Evolutionary conservation across 164 flowering plant species (phyloP).

Genomic region (Macadamia tetraphylla): DNA sequence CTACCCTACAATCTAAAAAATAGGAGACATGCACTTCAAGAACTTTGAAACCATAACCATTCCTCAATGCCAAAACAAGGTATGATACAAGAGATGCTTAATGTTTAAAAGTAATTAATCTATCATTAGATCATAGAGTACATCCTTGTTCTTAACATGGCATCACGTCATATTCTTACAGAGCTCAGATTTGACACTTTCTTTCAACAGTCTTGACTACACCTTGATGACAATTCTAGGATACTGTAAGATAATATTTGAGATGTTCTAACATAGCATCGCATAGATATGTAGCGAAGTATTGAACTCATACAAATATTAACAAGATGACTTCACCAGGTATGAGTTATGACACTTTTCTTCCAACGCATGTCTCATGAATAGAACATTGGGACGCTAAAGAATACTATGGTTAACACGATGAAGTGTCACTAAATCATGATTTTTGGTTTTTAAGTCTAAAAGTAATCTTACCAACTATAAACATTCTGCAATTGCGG

Average conservation of each 20-base stretch:
- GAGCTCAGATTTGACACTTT: constrained; percentile 4
- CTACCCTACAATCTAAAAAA: background rate
- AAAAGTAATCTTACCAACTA: constrained; percentile 97
- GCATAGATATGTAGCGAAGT: constrained; percentile 10
- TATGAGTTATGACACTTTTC: constrained; percentile 19
- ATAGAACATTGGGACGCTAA: constrained; percentile 33
- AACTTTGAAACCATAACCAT: background rate
- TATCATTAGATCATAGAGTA: background rate
- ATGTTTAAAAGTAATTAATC: background rate
- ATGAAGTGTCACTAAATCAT: constrained; percentile 40
- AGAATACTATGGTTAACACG: constrained; percentile 36
- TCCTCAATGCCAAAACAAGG: background rate
- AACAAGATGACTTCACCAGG: constrained; percentile 21
- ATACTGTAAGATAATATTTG: constrained; percentile 11
- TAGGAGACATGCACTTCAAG: constrained; percentile 4
- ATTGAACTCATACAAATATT: constrained; percentile 10
- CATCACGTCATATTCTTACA: background rate
- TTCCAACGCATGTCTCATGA: constrained; percentile 32
- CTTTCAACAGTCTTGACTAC: constrained; percentile 1
- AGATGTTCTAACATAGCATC: constrained; percentile 20
- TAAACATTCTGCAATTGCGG: constrained; percentile 66
- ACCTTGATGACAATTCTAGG: constrained; percentile 11
- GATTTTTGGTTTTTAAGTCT: constrained; percentile 52
- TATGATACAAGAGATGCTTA: background rate
- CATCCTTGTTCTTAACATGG: background rate